A percentile compares a stretch with the other conserved stretches of the same genome.
Evolutionary conservation across 306 rosid species (phyloP).

Genomic region (Trifolium pratense): DNA sequence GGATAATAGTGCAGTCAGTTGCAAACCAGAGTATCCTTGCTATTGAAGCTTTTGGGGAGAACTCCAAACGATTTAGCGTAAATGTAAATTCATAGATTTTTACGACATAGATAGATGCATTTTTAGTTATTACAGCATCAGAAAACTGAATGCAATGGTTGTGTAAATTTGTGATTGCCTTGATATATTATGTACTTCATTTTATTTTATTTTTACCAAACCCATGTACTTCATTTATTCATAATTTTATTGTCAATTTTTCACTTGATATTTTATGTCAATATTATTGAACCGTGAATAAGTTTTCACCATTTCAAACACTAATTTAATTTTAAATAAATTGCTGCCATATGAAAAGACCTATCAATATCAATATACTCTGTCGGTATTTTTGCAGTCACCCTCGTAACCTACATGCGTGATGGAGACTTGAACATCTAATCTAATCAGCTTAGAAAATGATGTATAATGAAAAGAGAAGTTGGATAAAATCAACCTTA

Average conservation of each 20-base stretch:
- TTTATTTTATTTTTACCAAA: too few species aligned
- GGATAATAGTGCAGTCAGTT: constrained; percentile 38
- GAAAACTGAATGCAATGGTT: not conserved
- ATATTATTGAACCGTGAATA: not conserved
- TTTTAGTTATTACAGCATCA: not conserved
- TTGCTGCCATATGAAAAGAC: not conserved
- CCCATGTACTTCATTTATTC: not conserved
- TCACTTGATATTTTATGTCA: not conserved
- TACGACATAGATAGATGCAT: not conserved
- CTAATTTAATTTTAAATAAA: not conserved
- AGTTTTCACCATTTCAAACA: not conserved
- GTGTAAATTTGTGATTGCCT: constrained; percentile 5
- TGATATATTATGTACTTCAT: not conserved
- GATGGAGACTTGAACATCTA: constrained; percentile 16
- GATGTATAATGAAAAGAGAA: constrained; percentile 3
- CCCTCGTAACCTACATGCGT: not conserved
- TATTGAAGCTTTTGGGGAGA: too few species aligned
- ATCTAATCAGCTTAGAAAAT: constrained; percentile 15
- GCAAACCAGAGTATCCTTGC: constrained; percentile 25
- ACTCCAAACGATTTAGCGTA: constrained; percentile 15
- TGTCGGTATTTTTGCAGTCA: not conserved
- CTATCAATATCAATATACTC: not conserved
- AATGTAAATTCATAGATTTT: constrained; percentile 43
- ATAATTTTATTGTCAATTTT: too few species aligned
- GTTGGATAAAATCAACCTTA: constrained; percentile 8